A percentile compares a stretch with the other conserved stretches of the same genome.
These are phyloP conservation scores for Gentiana straminea DNA, from an alignment of 257 asterid genomes.

Conservation along the genomic window DNA sequence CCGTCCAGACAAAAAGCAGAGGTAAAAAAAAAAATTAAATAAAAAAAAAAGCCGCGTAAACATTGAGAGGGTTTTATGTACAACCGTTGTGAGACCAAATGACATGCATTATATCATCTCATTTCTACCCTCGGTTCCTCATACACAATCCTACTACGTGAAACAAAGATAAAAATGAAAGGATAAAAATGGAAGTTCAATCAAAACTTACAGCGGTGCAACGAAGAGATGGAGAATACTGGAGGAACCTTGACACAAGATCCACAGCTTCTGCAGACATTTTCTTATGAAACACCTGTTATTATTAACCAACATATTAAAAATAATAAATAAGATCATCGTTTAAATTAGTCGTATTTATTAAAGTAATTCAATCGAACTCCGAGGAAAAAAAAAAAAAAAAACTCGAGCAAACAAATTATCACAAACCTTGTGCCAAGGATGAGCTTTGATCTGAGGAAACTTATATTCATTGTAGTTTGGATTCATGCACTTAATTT, in stretches of 20 bases:
- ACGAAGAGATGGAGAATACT: conserved; percentile 78
- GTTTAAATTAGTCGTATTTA: neutral
- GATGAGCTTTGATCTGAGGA: conserved; percentile 88
- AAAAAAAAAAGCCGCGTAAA: no score
- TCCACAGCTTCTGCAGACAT: conserved; percentile 78
- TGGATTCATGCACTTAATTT: conserved; percentile 93
- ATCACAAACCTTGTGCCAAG: conserved; percentile 85
- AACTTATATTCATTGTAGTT: conserved; percentile 76
- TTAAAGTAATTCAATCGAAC: neutral
- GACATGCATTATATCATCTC: no score
- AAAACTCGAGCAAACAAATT: neutral
- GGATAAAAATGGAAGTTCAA: no score
- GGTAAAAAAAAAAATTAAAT: no score
- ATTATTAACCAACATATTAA: conserved; percentile 1
- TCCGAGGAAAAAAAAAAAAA: neutral
- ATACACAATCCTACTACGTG: no score
- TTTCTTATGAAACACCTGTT: conserved; percentile 59
- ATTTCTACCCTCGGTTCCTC: no score
- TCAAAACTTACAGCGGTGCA: conserved; percentile 68
- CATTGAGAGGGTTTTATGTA: no score
- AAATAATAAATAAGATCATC: neutral
- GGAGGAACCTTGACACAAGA: conserved; percentile 82
- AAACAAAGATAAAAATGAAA: no score
- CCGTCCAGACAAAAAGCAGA: no score
- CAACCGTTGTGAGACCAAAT: no score